Base-by-base conservation (phyloP, 2,329 filamentous ascomycete species). In the Microdochium paspali region DNA sequence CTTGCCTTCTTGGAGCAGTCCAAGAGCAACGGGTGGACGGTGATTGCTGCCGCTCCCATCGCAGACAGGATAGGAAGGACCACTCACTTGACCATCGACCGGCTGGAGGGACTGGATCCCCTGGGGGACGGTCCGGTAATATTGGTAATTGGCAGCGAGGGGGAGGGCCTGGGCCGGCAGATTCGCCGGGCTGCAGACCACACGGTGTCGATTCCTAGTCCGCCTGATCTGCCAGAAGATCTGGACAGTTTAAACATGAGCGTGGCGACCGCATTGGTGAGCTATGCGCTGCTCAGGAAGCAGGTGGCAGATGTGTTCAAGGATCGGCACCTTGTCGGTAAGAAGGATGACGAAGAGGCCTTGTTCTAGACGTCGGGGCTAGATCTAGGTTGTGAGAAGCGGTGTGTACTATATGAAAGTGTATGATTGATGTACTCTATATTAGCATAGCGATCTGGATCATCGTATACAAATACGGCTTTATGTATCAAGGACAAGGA, bases 181-280 rank as follows among this genome's bases (percentile, higher is more conserved):
- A 66, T 93, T 50, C 79, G 79, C 54, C 78, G 76, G 39, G 73
- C 79, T 49, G 84, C 87, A 0, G 80, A 95, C 54, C 72, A 71
- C 25, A 73, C 82, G 54, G 57, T 84, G 4, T 79, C 82, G 6
- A 87, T 98, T 47, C 75, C 74, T 54, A 77, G 63, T 63, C 76
- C 63, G 63, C 67, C 54, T 53, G 74, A 65, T 39, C 68, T 60
- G 52, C 71, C 58, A 61, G 76, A 58, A 62, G 81, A 54, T 61
- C 81, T 98, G 2, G 91, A 97, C 65, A 95, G 90, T 63, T 68
- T 98, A 62, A 97, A 98, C 61, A 93, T 97, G 32, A 89, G 87
- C 60, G 90, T 95, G 20, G 91, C 93, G 1, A 81, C 87, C 6
- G 89, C 81, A 1, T 69, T 97, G 44, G 67, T 97, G 45, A 84